phyloP scores from a whole-genome alignment of 2,329 filamentous ascomycete genomes.

The Neocucurbitaria cava region DNA sequence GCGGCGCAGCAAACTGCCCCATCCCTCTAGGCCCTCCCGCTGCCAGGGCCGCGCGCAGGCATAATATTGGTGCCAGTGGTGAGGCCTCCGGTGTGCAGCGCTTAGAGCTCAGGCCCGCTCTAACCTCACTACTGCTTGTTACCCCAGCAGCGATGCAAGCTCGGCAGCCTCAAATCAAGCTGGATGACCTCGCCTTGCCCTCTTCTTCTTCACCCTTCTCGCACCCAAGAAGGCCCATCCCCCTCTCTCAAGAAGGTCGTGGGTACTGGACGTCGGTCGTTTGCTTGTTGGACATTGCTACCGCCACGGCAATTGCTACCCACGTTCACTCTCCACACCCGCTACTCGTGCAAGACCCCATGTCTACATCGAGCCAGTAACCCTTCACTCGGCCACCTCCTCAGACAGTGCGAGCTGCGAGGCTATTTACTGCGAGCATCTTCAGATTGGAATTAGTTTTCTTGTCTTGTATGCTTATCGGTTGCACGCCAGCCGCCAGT shows the following conservation, averaged over 20 bases:
- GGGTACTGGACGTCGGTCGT: constrained; percentile 34
- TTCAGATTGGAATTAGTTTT: constrained; percentile 51
- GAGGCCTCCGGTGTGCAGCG: constrained; percentile 36
- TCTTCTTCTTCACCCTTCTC: constrained; percentile 48
- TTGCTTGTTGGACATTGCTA: constrained; percentile 23
- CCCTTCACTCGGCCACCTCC: constrained; percentile 20
- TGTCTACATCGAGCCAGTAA: constrained; percentile 34
- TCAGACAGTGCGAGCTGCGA: constrained; percentile 18
- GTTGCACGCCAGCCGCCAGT: constrained; percentile 22
- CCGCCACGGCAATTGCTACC: constrained; percentile 36
- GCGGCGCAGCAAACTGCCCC: constrained; percentile 28
- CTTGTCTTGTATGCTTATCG: constrained; percentile 49
- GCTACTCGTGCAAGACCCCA: constrained; percentile 27
- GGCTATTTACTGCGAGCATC: constrained; percentile 42
- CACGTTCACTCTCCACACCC: constrained; percentile 27
- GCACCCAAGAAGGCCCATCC: constrained; percentile 47
- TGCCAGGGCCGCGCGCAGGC: constrained; percentile 30
- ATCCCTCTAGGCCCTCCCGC: constrained; percentile 30
- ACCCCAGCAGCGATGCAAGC: constrained; percentile 34
- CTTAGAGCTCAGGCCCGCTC: constrained; percentile 38
- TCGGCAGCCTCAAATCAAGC: constrained; percentile 48
- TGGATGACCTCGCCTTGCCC: constrained; percentile 37
- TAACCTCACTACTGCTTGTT: constrained; percentile 37
- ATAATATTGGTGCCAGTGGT: constrained; percentile 33
- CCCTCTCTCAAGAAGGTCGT: constrained; percentile 30